Percentiles rank a stretch among this genome's conserved stretches.
Conservation (phyloP, 768 basidiomycete species). For the Auriculariales sp. region DNA sequence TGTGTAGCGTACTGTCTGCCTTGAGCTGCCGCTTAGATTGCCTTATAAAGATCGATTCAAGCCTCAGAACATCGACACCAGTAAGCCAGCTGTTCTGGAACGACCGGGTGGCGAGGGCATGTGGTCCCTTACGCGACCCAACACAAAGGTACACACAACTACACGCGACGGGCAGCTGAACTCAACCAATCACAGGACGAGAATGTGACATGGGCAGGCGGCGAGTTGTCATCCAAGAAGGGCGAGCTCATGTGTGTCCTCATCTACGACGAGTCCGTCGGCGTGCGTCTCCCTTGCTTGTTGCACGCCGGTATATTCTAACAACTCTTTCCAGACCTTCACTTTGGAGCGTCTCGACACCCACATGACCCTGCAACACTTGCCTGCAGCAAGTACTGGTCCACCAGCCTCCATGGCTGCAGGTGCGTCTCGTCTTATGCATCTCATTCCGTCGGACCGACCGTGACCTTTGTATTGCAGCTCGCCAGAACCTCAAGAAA, state of each 20-base stretch:
- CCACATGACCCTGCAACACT: conserved; percentile 36
- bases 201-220: conserved; percentile 40
- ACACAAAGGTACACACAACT: conserved; percentile 36
- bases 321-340: conserved; percentile 32
- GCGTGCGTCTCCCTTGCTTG: conserved; percentile 25
- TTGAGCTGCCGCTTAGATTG: neutral
- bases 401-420: conserved; percentile 16
- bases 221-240: conserved; percentile 46
- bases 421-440: conserved; percentile 15
- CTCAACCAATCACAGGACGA: conserved; percentile 29
- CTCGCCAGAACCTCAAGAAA: conserved; percentile 8
- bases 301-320: conserved; percentile 1
- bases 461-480: conserved; percentile 6
- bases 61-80: conserved; percentile 52
- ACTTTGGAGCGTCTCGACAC: conserved; percentile 68
- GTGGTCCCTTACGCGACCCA: conserved; percentile 48
- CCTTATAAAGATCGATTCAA: conserved; percentile 51
- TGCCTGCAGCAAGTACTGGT: too few species aligned
- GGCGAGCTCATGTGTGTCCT: conserved; percentile 67
- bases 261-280: conserved; percentile 63
- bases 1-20: conserved; percentile 22
- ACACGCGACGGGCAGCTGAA: neutral
- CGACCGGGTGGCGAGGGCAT: conserved; percentile 31
- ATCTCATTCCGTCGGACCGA: conserved; percentile 6
- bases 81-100: conserved; percentile 51